phyloP scores from a whole-genome alignment of 768 basidiomycete species.

The Mycena kentingensis region DNA sequence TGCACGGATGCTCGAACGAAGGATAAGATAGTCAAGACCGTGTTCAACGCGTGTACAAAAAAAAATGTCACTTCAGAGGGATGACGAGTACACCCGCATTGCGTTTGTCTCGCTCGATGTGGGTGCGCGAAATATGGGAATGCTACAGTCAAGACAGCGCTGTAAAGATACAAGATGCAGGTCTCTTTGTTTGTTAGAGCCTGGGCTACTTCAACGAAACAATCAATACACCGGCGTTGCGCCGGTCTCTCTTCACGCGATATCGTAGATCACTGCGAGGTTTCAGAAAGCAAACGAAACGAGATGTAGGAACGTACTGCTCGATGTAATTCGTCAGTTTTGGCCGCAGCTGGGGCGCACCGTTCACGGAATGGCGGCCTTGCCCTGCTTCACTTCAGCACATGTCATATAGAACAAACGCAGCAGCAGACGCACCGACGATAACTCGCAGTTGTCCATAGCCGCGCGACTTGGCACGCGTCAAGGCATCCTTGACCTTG shows the following conservation, averaged over 20 bases:
- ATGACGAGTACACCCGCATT: constrained; percentile 12
- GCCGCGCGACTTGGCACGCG: neutral
- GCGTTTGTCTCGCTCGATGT: too few species aligned
- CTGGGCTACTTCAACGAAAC: neutral
- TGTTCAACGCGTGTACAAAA: too few species aligned
- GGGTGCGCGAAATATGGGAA: neutral
- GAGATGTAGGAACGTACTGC: neutral
- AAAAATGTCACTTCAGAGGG: too few species aligned
- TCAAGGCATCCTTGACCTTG: constrained; percentile 5
- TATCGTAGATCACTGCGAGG: constrained; percentile 1
- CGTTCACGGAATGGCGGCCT: constrained; percentile 5
- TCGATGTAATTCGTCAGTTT: neutral
- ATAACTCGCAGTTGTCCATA: constrained; percentile 4
- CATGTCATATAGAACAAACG: neutral
- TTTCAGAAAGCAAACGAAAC: neutral
- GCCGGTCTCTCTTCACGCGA: neutral
- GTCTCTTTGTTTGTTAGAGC: neutral
- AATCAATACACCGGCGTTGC: neutral
- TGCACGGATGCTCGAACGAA: too few species aligned
- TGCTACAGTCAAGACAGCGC: neutral
- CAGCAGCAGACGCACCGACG: constrained; percentile 11
- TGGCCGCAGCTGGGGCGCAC: constrained; percentile 3
- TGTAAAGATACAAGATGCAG: neutral
- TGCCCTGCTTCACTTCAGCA: constrained; percentile 2
- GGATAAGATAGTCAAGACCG: too few species aligned